These are phyloP conservation scores for Pseudopyricularia javanii DNA, from an alignment of 2,329 filamentous ascomycete genomes.

Conservation along the genomic window DNA sequence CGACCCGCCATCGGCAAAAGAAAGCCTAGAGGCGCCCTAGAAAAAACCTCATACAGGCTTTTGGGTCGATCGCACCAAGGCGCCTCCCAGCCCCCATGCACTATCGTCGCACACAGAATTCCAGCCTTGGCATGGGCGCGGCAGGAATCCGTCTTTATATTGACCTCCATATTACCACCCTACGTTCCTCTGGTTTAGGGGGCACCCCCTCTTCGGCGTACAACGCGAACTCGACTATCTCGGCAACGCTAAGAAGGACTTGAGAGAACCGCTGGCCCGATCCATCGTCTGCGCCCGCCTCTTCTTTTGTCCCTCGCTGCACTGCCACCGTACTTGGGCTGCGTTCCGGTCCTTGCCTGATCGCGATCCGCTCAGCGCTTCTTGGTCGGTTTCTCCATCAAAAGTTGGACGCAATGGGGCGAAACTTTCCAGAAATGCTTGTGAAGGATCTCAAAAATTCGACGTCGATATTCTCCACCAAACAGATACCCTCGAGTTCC, in stretches of 20 bases:
- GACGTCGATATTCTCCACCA: slow-evolving; percentile 32
- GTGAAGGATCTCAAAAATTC: slow-evolving; percentile 39
- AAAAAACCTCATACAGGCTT: not conserved
- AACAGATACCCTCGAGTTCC: slow-evolving; percentile 38
- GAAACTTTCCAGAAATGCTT: slow-evolving; percentile 44
- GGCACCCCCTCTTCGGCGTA: not conserved
- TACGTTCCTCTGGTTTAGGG: not conserved
- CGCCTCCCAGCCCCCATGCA: not conserved
- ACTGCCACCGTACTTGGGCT: not conserved
- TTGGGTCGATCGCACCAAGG: not conserved
- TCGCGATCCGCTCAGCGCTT: not conserved
- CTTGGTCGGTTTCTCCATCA: not conserved
- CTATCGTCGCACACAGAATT: not conserved
- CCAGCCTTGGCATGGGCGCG: not conserved
- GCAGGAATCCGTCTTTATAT: slow-evolving; percentile 4
- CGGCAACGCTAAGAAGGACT: not conserved
- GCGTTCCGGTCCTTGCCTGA: not conserved
- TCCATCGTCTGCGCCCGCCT: not conserved
- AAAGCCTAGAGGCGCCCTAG: not conserved
- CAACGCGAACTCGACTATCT: not conserved
- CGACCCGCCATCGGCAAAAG: not conserved
- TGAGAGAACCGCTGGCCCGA: not conserved
- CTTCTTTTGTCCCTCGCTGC: not conserved
- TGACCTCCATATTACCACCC: not conserved
- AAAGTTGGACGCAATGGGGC: slow-evolving; percentile 14